Evolutionary conservation across 768 basidiomycete genomes (phyloP).

Genomic region (Xanthoconium purpureum): DNA sequence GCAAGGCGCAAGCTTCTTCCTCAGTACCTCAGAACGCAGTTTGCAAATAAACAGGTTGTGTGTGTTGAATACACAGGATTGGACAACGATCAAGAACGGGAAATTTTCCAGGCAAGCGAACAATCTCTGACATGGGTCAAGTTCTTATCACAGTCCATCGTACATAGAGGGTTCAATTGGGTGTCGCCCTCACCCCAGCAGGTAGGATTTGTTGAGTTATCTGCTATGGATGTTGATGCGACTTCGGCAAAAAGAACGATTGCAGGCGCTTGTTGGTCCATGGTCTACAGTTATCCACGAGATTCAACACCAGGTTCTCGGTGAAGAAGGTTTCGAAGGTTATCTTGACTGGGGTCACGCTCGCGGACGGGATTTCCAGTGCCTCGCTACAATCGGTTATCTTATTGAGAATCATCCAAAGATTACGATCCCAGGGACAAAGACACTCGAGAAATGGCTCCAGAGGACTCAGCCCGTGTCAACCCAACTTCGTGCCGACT

Average conservation of each 20-base stretch:
- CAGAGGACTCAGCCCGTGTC: constrained; percentile 26
- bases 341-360: constrained; percentile 43
- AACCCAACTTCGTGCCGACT: constrained; percentile 24
- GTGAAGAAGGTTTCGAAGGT: constrained; percentile 35
- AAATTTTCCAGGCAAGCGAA: constrained; percentile 55
- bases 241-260: constrained; percentile 37
- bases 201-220: constrained; percentile 30
- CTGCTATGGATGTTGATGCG: neutral
- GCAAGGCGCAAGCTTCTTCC: constrained; percentile 34
- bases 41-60: constrained; percentile 45
- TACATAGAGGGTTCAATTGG: constrained; percentile 48
- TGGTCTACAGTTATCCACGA: constrained; percentile 42
- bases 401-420: constrained; percentile 33
- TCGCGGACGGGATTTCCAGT: constrained; percentile 47
- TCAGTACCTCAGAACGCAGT: constrained; percentile 33
- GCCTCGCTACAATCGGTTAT: constrained; percentile 37
- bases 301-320: constrained; percentile 36
- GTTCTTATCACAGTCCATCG: neutral
- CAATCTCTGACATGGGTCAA: neutral
- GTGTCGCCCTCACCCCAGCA: constrained; percentile 48
- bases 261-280: constrained; percentile 48
- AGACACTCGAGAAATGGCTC: constrained; percentile 39
- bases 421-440: constrained; percentile 22
- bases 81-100: constrained; percentile 54
- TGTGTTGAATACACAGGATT: constrained; percentile 54